phyloP scores from a whole-genome alignment of 768 basidiomycete species.

The Russula sp. region DNA sequence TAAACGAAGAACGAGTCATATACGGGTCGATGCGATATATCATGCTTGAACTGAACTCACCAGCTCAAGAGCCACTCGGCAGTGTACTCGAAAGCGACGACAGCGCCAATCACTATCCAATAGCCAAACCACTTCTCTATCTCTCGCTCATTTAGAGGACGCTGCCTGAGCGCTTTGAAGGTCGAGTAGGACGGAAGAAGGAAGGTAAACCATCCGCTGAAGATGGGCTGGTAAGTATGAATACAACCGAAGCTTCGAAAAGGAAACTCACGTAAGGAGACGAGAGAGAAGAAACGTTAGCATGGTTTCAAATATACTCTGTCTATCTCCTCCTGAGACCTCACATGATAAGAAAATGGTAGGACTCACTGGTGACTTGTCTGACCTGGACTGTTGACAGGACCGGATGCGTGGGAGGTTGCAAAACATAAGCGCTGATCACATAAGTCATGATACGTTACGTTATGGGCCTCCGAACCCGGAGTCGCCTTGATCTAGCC shows the following conservation, averaged over 20 bases:
- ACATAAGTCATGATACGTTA: background rate
- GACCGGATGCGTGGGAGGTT: background rate
- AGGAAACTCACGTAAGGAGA: constrained; percentile 36
- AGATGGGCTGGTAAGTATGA: constrained; percentile 4
- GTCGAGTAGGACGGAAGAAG: constrained; percentile 56
- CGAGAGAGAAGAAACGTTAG: constrained; percentile 44
- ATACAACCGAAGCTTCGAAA: background rate
- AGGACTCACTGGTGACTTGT: background rate
- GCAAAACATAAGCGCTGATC: background rate
- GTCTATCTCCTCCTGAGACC: background rate
- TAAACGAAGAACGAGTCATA: constrained; percentile 5
- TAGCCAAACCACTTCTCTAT: constrained; percentile 54
- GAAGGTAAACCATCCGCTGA: constrained; percentile 67
- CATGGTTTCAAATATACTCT: constrained; percentile 28
- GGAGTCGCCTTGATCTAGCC: background rate
- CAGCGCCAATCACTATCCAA: constrained; percentile 54
- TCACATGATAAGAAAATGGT: background rate
- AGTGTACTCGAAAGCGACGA: constrained; percentile 56
- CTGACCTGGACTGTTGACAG: background rate
- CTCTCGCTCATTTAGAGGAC: constrained; percentile 43
- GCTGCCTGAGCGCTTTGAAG: constrained; percentile 56
- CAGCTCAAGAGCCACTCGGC: constrained; percentile 61
- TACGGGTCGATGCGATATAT: background rate
- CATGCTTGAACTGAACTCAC: constrained; percentile 31
- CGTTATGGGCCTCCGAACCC: background rate